These are phyloP conservation scores for Kurtzmaniella quercitrusa DNA, from an alignment of 1,139 yeast genomes.

Conservation along the genomic window DNA sequence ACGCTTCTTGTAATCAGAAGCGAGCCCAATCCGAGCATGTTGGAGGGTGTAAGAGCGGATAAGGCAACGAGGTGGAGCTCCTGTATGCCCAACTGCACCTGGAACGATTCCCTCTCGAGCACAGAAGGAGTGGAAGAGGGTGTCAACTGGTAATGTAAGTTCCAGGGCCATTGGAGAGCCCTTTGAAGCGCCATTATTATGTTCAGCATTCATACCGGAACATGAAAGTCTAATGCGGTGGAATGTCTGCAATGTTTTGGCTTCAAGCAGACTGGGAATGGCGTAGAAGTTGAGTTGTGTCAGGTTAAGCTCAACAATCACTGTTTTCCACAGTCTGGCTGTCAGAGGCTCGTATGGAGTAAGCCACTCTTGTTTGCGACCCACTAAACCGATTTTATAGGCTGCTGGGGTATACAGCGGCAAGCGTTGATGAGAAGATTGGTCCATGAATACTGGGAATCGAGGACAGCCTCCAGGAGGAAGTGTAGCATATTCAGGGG, in stretches of 20 bases:
- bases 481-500: constrained; percentile 43
- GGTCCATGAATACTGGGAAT: constrained; percentile 38
- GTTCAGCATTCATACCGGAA: background rate
- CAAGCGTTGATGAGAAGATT: constrained; percentile 5
- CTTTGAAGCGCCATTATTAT: constrained; percentile 2
- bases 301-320: constrained; percentile 64
- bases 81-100: background rate
- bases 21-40: constrained; percentile 65
- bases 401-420: constrained; percentile 51
- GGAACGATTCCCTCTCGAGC: background rate
- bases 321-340: constrained; percentile 58
- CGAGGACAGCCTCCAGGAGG: constrained; percentile 50
- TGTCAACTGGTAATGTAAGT: background rate
- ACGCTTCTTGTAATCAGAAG: constrained; percentile 63
- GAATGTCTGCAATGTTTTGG: constrained; percentile 16
- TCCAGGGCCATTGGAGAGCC: background rate
- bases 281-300: constrained; percentile 67
- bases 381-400: constrained; percentile 48
- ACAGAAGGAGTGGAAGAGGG: background rate
- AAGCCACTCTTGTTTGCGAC: constrained; percentile 61
- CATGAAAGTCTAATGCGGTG: background rate
- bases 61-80: background rate
- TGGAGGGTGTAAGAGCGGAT: constrained; percentile 59
- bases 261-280: constrained; percentile 33
- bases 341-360: constrained; percentile 64